These are phyloP conservation scores for Physcia stellaris DNA, from an alignment of 495 filamentous ascomycete species.

Conservation along the genomic window DNA sequence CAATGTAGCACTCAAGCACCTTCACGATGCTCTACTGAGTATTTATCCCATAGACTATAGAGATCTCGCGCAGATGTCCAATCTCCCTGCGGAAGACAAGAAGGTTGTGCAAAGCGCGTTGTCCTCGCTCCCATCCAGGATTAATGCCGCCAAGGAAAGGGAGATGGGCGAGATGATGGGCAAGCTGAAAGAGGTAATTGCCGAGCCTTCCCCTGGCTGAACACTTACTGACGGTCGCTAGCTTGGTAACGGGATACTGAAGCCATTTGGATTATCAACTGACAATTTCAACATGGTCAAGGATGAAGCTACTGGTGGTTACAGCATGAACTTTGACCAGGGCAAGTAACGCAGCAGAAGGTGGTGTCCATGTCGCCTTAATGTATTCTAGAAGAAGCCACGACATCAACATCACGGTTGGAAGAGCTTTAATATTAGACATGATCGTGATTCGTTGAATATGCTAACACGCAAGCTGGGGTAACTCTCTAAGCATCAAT, in stretches of 20 bases:
- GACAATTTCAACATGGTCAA: constrained; percentile 89
- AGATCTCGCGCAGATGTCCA: constrained; percentile 18
- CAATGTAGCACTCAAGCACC: constrained; percentile 12
- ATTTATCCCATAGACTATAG: constrained; percentile 8
- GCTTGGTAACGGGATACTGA: constrained; percentile 82
- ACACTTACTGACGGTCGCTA: constrained; percentile 14
- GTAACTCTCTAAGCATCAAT: no score
- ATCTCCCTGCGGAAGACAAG: constrained; percentile 48
- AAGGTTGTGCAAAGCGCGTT: constrained; percentile 54
- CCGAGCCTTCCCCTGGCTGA: neutral
- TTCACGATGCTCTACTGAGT: neutral
- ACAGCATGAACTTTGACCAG: constrained; percentile 47
- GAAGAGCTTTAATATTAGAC: no score
- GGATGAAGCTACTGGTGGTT: constrained; percentile 78
- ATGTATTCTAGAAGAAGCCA: no score
- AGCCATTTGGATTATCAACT: constrained; percentile 84
- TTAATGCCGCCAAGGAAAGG: constrained; percentile 63
- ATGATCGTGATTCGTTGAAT: no score
- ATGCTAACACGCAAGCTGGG: no score
- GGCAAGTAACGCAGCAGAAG: neutral
- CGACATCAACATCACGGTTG: no score
- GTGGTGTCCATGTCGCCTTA: no score
- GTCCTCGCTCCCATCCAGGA: constrained; percentile 43
- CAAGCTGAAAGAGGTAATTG: constrained; percentile 72
- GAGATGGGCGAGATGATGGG: constrained; percentile 95